Percentiles rank a stretch among this genome's conserved stretches.
phyloP scores from a whole-genome alignment of 148 eudicot genomes.

The Limonium bicolor region DNA sequence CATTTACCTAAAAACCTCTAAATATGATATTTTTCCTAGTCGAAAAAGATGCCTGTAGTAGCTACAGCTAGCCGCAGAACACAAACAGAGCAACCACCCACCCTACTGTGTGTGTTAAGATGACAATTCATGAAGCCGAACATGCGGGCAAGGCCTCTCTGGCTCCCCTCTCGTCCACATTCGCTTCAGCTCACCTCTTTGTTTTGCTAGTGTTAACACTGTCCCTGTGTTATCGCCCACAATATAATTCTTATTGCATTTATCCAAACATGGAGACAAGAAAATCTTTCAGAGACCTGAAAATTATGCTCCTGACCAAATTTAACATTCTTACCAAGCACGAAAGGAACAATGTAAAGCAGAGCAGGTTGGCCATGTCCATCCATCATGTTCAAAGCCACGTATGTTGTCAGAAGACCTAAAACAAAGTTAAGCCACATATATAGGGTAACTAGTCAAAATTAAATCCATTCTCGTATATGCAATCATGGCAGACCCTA shows the following conservation, averaged over 20 bases:
- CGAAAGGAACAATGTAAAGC: conserved; percentile 97
- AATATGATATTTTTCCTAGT: too few species aligned
- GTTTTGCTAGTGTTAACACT: not conserved
- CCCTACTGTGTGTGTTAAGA: too few species aligned
- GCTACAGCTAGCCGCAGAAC: too few species aligned
- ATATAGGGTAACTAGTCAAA: not conserved
- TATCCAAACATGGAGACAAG: too few species aligned
- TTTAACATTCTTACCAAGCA: conserved; percentile 56
- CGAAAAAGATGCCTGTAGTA: too few species aligned
- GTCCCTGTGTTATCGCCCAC: too few species aligned
- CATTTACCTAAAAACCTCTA: too few species aligned
- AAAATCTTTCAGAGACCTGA: too few species aligned
- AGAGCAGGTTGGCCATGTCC: conserved; percentile 99
- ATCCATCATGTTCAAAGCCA: conserved; percentile 98
- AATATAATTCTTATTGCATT: too few species aligned
- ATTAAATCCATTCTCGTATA: not conserved
- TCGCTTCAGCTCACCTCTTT: conserved; percentile 1
- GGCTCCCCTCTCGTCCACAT: conserved; percentile 4
- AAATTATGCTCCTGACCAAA: too few species aligned
- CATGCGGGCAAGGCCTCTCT: conserved; percentile 4
- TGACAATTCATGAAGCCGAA: conserved; percentile 1
- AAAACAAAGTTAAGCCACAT: conserved; percentile 2
- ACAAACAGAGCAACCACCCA: too few species aligned
- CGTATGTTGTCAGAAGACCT: conserved; percentile 87
- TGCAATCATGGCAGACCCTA: not conserved